Base-by-base conservation (phyloP, 305 asterid species). In the Nicotiana rustica region DNA sequence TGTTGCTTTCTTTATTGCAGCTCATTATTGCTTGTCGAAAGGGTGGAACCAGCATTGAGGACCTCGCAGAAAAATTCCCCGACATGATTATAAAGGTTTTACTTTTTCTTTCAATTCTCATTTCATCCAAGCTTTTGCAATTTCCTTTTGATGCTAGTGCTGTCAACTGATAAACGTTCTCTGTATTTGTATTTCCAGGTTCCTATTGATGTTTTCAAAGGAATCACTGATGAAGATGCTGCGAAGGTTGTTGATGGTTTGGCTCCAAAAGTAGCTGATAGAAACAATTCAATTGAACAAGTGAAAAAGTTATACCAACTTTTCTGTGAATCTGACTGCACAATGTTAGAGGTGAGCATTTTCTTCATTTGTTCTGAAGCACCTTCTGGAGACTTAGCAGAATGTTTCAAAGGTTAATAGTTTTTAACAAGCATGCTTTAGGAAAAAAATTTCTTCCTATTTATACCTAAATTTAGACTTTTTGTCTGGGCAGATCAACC, bases 1-100 rank as follows among this genome's bases (percentile, higher is more conserved):
- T 79, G 65, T 56, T 52, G 36, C 57, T 15, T 73, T 76, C 17
- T 69, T 15, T 10, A 49, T 31, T 88, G 89, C 93, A 97, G 99
- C 90, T 97, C 89, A 97, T 97, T 82, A 95, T 95, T 85, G 94
- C 99, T 81, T 95, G 99, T 59, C 88, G 92, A 77, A 93, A 92
- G 88, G 99, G 99, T 81, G 99, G 99, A 88, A 97, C 99, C 60
- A 97, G 99, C 85, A 97, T 97, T 36, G 99, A 97, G 88, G 99
- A 96, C 89, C 96, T 96, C 73, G 99, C 99, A 10, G 98, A 96
- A 90, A 88, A 92, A 88, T 97, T 93, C 84, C 99, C 99, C 10
- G 99, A 94, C 82, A 88, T 92, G 93, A 94, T 96, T 83, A 84
- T 93, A 78, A 96, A 96, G 98, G 99, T 93, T 8, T 41, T 75